phyloP scores from a whole-genome alignment of 306 rosid genomes.

The Vigna radiata region DNA sequence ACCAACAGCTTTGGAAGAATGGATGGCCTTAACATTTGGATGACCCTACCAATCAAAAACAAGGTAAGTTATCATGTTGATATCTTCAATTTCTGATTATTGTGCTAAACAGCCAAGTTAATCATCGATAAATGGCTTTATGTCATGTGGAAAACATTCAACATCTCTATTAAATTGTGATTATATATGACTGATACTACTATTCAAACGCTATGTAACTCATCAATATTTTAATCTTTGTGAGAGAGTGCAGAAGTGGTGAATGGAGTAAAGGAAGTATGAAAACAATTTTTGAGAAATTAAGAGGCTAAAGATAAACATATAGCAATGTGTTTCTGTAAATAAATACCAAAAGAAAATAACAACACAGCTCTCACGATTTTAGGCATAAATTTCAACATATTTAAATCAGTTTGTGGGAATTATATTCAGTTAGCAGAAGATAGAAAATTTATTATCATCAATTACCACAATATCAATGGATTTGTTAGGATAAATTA shows the following conservation, averaged over 20 bases:
- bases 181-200: too few relatives aligned
- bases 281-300: conserved; percentile 1
- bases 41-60: conserved; percentile 67
- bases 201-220: too few relatives aligned
- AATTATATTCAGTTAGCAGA: too few relatives aligned
- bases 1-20: conserved; percentile 96
- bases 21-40: conserved; percentile 91
- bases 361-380: neutral
- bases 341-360: neutral
- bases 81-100: conserved; percentile 20
- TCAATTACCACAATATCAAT: too few relatives aligned
- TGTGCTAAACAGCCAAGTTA: conserved; percentile 20
- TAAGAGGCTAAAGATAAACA: neutral
- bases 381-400: too few relatives aligned
- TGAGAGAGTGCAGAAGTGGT: too few relatives aligned
- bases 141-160: too few relatives aligned
- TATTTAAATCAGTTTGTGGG: too few relatives aligned
- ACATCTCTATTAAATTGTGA: too few relatives aligned
- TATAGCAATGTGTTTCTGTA: neutral
- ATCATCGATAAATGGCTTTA: neutral
- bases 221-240: too few relatives aligned
- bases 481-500: too few relatives aligned
- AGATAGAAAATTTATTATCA: too few relatives aligned
- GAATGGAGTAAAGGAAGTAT: neutral
- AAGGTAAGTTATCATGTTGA: conserved; percentile 9